Percentiles rank a stretch among this genome's conserved stretches.
Conservation (phyloP, 352 stramenopile species). For the Halophytophthora batemanensis region DNA sequence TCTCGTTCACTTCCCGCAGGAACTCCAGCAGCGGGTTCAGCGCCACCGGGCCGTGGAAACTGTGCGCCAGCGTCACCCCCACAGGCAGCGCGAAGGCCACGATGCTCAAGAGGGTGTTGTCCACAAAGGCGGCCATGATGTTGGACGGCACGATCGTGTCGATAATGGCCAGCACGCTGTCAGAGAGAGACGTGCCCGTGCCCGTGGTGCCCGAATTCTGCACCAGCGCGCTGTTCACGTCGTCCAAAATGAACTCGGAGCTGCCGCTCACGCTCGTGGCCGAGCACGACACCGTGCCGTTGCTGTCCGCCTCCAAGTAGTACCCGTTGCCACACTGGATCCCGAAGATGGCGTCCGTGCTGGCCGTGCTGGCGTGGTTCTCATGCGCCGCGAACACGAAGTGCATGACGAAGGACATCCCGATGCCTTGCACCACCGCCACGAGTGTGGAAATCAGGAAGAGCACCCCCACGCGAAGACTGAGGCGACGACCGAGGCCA, state of each 20-base stretch:
- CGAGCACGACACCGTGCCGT: conserved; percentile 60
- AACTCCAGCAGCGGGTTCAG: conserved; percentile 81
- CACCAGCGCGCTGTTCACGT: conserved; percentile 56
- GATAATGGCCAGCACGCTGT: conserved; percentile 64
- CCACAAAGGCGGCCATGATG: conserved; percentile 68
- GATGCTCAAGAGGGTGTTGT: conserved; percentile 63
- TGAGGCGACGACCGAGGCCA: conserved; percentile 39
- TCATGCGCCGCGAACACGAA: conserved; percentile 33
- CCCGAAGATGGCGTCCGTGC: conserved; percentile 51
- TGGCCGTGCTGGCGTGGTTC: conserved; percentile 18
- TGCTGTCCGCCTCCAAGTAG: conserved; percentile 51
- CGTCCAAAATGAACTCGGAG: conserved; percentile 52
- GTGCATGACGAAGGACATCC: conserved; percentile 51
- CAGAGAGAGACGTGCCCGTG: conserved; percentile 44
- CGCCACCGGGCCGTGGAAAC: conserved; percentile 64
- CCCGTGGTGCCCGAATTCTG: conserved; percentile 37
- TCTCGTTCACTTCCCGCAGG: conserved; percentile 74
- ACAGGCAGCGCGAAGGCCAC: conserved; percentile 68
- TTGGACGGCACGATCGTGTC: conserved; percentile 65
- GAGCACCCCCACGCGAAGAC: conserved; percentile 38
- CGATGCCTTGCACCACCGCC: conserved; percentile 50
- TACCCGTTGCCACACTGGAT: conserved; percentile 74
- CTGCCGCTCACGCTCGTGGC: conserved; percentile 26
- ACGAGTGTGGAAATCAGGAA: conserved; percentile 47
- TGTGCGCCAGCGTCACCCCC: conserved; percentile 59